These are phyloP conservation scores for Aspergillus chevalieri DNA, from an alignment of 2,329 filamentous ascomycete genomes.

Conservation along the genomic window DNA sequence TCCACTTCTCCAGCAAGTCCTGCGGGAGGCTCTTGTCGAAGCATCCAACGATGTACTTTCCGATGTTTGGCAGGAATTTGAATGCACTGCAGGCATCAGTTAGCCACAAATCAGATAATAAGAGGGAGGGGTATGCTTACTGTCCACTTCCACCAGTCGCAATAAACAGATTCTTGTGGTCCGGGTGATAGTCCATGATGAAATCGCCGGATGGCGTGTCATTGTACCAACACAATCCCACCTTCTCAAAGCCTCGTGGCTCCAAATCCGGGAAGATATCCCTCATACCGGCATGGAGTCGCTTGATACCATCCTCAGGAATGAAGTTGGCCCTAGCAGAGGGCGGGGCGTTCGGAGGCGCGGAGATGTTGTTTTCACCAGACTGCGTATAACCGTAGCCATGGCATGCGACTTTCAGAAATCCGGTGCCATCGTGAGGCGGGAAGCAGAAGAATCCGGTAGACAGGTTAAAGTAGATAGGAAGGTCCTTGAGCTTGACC, in stretches of 20 bases:
- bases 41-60: conserved; percentile 55
- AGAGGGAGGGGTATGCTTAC: conserved; percentile 11
- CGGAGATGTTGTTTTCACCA: conserved; percentile 10
- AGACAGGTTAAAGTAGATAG: conserved; percentile 48
- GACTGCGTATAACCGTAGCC: conserved; percentile 54
- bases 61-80: conserved; percentile 58
- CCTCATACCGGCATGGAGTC: conserved; percentile 52
- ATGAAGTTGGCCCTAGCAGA: conserved; percentile 25
- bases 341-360: conserved; percentile 13
- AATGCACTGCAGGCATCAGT: conserved; percentile 42
- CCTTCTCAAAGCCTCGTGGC: conserved; percentile 52
- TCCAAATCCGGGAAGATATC: conserved; percentile 55
- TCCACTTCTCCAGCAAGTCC: conserved; percentile 58
- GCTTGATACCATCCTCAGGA: conserved; percentile 49
- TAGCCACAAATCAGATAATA: no score
- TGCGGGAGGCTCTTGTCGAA: conserved; percentile 39
- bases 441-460: conserved; percentile 47
- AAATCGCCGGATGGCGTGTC: conserved; percentile 64
- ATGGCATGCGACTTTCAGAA: conserved; percentile 61
- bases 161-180: conserved; percentile 36
- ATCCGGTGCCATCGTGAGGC: conserved; percentile 20
- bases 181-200: conserved; percentile 61
- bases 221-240: conserved; percentile 64
- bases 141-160: conserved; percentile 25
- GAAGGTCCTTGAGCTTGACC: conserved; percentile 54